phyloP scores from a whole-genome alignment of 306 rosid species.

The Biancaea sappan region DNA sequence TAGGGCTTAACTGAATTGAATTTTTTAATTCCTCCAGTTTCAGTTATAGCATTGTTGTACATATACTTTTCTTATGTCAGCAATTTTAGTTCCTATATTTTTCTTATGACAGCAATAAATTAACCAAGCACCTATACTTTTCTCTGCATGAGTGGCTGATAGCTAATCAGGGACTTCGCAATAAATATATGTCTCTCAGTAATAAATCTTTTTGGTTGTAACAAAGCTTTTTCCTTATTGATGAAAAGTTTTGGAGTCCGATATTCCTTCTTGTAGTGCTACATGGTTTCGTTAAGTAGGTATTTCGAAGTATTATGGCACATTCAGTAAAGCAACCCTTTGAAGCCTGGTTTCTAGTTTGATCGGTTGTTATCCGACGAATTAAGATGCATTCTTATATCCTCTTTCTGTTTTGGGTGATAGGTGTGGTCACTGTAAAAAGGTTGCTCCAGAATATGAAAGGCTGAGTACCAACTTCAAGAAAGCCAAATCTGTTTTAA shows the following conservation, averaged over 20 bases:
- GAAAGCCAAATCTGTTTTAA: constrained; percentile 77
- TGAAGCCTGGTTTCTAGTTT: background rate
- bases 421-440: constrained; percentile 97
- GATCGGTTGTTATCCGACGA: constrained; percentile 3
- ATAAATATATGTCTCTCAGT: background rate
- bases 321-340: background rate
- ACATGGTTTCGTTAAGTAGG: background rate
- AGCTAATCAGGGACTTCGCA: background rate
- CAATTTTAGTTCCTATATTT: no score
- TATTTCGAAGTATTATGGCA: background rate
- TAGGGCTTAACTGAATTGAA: no score
- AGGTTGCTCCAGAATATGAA: constrained; percentile 92
- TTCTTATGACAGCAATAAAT: no score
- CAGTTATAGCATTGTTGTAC: no score
- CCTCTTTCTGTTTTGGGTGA: background rate
- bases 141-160: background rate
- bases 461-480: constrained; percentile 80
- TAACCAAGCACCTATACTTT: background rate
- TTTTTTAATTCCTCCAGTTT: no score
- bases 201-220: background rate
- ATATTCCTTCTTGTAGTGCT: background rate
- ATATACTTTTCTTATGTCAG: no score
- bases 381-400: background rate
- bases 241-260: background rate
- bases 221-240: background rate